Base-by-base conservation (phyloP, 306 rosid species). In the Albizia julibrissin region DNA sequence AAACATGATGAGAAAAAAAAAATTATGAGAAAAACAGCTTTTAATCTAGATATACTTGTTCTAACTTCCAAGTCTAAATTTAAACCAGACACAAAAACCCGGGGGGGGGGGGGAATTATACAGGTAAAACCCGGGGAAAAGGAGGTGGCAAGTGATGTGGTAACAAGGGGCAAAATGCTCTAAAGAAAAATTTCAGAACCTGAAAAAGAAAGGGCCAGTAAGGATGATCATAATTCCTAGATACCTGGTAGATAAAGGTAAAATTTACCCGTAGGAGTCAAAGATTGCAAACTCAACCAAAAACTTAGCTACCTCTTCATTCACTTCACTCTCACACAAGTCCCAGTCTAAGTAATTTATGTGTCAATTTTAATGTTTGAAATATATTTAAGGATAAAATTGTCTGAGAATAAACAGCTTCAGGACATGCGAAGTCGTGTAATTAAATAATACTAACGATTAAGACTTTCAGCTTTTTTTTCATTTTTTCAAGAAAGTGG, bases 11-110 rank as follows among this genome's bases (percentile, higher is more conserved):
- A n/a, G 3, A 21, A 21, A 3, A 39, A 3, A 39, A 39, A 59
- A n/a, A 8, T 22, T 24, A 19, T 31, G 76, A 75, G 49, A 26
- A 34, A 27, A 43, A 67, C n/a, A 76, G 16, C 39, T 47, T 74
- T 65, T 15, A 44, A 69, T 21, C 62, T 16, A 75, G 74, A 79
- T 18, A 61, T 49, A 50, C 42, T 42, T 37, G 68, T 80, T 62
- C 71, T 6, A 61, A 61, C 18, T 22, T 59, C 14, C 65, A 3
- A 66, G 47, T 71, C 68, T 64, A 50, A 69, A 54, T n/a, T n/a
- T 29, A 34, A 67, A 67, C 49, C 31, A 39, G 8, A 6, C 21
- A 62, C 16, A 15, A 62, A 68, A 19, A 68, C 13, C 1, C 11
- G 2, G 21, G 3, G 24, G 37, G 4, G 22, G 3, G 40, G 4